A percentile compares a stretch with the other conserved stretches of the same genome.
Evolutionary conservation across 2,329 filamentous ascomycete species (phyloP).

Genomic region (Aspergillus quadrilineatus): DNA sequence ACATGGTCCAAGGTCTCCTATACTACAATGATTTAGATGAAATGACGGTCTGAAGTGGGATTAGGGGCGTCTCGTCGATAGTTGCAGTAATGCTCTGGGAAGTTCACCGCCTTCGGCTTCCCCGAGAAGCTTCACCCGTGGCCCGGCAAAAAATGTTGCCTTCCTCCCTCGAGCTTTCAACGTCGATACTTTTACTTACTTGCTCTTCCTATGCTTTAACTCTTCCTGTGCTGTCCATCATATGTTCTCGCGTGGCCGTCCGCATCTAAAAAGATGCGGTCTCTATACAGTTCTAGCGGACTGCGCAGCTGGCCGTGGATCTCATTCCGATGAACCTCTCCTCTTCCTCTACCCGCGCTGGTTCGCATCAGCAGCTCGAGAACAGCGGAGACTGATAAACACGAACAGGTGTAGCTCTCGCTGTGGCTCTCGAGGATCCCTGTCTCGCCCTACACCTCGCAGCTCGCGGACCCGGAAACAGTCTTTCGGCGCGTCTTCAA

Average conservation of each 20-base stretch:
- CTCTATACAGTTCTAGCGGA: slow-evolving; percentile 35
- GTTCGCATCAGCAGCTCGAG: slow-evolving; percentile 30
- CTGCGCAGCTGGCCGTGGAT: slow-evolving; percentile 26
- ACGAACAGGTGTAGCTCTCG: slow-evolving; percentile 3
- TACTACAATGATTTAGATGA: neutral
- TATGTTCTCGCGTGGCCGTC: slow-evolving; percentile 47
- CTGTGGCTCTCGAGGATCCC: neutral
- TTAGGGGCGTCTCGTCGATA: too few relatives aligned
- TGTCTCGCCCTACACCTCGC: neutral
- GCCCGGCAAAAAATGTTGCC: neutral
- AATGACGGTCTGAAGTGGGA: too few relatives aligned
- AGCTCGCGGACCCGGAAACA: slow-evolving; percentile 4
- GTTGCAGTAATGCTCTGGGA: too few relatives aligned
- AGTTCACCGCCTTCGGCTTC: slow-evolving; percentile 4
- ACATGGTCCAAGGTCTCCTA: neutral
- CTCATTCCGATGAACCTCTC: slow-evolving; percentile 43
- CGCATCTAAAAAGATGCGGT: slow-evolving; percentile 42
- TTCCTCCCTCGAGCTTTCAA: neutral
- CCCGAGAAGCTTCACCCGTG: slow-evolving; percentile 9
- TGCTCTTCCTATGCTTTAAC: neutral
- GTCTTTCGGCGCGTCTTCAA: slow-evolving; percentile 16
- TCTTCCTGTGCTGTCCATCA: slow-evolving; percentile 19
- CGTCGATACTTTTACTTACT: neutral
- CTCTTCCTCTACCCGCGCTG: slow-evolving; percentile 49
- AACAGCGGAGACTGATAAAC: slow-evolving; percentile 15